phyloP scores from a whole-genome alignment of 1,284 basidiomycete genomes.

The Xerocomus minutiporus region DNA sequence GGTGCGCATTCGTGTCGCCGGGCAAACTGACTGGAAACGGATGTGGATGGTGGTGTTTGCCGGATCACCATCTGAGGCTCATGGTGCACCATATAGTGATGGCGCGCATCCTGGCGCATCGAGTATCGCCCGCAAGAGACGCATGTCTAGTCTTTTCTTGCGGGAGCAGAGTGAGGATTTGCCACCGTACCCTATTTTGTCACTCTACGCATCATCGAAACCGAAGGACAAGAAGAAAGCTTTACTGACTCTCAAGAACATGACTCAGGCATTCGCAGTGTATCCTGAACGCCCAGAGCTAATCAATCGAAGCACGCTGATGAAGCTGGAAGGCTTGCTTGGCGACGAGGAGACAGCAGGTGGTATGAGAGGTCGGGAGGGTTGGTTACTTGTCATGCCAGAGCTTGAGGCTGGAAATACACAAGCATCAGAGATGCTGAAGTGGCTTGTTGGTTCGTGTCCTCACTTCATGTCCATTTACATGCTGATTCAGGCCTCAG shows the following conservation, averaged over 20 bases:
- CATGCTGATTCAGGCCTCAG: conserved; percentile 36
- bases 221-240: conserved; percentile 68
- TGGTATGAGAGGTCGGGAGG: conserved; percentile 60
- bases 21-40: conserved; percentile 93
- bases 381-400: conserved; percentile 86
- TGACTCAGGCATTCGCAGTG: conserved; percentile 79
- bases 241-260: conserved; percentile 50
- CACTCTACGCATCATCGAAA: conserved; percentile 58
- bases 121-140: conserved; percentile 44
- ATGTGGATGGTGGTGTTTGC: conserved; percentile 81
- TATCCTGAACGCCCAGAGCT: conserved; percentile 94
- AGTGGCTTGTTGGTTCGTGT: conserved; percentile 82
- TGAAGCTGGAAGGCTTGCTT: conserved; percentile 82
- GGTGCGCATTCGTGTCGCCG: conserved; percentile 88
- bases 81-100: conserved; percentile 12
- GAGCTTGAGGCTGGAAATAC: conserved; percentile 54
- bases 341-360: conserved; percentile 72
- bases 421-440: conserved; percentile 76
- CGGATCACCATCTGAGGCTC: conserved; percentile 30
- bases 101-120: conserved; percentile 10
- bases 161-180: conserved; percentile 36
- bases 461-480: conserved; percentile 1
- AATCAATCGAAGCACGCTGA: conserved; percentile 79
- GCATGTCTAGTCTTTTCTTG: conserved; percentile 67
- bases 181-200: conserved; percentile 37